These are phyloP conservation scores for Tolypocladium pustulatum DNA, from an alignment of 2,329 filamentous ascomycete species.

Conservation along the genomic window DNA sequence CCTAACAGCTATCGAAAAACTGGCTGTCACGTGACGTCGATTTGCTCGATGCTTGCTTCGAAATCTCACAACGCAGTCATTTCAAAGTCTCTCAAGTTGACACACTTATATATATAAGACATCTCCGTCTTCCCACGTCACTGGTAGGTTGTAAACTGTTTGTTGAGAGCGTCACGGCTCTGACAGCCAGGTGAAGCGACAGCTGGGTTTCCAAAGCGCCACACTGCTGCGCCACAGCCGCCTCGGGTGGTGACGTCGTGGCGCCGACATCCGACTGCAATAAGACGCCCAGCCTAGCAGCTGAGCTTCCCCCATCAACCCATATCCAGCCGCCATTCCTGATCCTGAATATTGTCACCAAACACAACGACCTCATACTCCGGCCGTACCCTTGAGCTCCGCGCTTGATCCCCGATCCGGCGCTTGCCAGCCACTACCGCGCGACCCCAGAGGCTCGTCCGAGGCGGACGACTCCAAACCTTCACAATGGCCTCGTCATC, in stretches of 20 bases:
- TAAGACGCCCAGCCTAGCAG: neutral
- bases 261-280: neutral
- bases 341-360: neutral
- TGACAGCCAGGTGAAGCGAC: too few relatives aligned
- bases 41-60: neutral
- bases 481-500: conserved; percentile 60
- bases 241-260: neutral
- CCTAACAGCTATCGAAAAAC: neutral
- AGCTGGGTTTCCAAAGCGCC: neutral
- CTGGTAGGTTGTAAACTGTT: neutral
- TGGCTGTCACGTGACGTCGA: neutral
- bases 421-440: neutral
- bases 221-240: neutral
- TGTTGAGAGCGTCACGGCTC: neutral
- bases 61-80: neutral
- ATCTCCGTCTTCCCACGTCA: neutral
- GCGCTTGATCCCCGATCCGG: neutral
- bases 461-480: neutral
- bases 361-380: neutral
- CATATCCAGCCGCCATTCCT: neutral
- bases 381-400: neutral
- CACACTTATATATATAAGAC: too few relatives aligned
- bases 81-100: neutral
- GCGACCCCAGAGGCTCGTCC: neutral
- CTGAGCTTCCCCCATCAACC: neutral